These are phyloP conservation scores for Ilex paraguariensis DNA, from an alignment of 305 asterid species.

Conservation along the genomic window DNA sequence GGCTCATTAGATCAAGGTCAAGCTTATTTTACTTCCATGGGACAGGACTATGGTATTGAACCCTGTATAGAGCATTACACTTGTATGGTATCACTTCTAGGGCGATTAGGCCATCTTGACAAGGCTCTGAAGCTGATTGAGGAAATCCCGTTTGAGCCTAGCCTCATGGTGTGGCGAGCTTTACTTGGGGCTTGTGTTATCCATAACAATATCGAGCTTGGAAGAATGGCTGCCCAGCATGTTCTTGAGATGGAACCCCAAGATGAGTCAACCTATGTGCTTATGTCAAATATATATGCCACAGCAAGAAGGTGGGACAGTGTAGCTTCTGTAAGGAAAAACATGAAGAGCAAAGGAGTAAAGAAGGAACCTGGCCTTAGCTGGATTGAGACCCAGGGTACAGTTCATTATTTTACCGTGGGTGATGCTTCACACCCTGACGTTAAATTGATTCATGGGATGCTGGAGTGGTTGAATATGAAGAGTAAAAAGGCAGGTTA, in stretches of 20 bases:
- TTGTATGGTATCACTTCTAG: conserved; percentile 83
- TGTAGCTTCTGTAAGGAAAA: conserved; percentile 60
- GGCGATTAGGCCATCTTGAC: conserved; percentile 73
- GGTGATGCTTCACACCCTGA: conserved; percentile 80
- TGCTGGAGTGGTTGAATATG: conserved; percentile 83
- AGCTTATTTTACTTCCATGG: conserved; percentile 53
- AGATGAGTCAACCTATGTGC: conserved; percentile 73
- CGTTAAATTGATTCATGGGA: conserved; percentile 53
- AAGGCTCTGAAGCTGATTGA: conserved; percentile 61
- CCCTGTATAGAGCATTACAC: conserved; percentile 85
- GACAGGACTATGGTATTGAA: conserved; percentile 49
- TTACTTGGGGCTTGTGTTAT: conserved; percentile 82
- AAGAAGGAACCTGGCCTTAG: conserved; percentile 92
- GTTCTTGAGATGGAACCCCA: conserved; percentile 77
- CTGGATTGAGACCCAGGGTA: conserved; percentile 78
- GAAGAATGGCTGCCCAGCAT: conserved; percentile 59
- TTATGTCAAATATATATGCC: conserved; percentile 76
- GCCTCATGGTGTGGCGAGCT: conserved; percentile 91
- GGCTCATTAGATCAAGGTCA: conserved; percentile 60
- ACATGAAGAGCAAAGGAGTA: conserved; percentile 62
- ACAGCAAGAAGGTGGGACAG: conserved; percentile 66
- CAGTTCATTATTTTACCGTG: conserved; percentile 66
- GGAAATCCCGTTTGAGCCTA: conserved; percentile 63
- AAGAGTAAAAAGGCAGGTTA: conserved; percentile 49
- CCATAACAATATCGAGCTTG: conserved; percentile 61